Evolutionary conservation across 2,329 filamentous ascomycete species (phyloP), one percentile per base, ranked within the genome.

Genomic region (Biscogniauxia mediterranea): DNA sequence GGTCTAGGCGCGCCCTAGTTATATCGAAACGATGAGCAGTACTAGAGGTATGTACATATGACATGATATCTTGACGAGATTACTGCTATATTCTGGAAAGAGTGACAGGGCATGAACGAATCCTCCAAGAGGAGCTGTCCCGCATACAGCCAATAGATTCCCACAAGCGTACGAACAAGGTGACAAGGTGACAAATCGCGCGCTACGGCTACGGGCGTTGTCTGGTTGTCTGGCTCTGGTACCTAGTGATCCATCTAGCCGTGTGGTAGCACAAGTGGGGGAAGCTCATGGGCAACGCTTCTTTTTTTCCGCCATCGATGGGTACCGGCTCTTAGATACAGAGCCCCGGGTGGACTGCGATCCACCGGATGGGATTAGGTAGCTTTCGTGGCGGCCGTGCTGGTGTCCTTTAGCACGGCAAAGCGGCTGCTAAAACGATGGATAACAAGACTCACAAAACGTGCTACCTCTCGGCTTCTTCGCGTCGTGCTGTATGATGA

Each of bases 171-270:
- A 46, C 38, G 38, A 5, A 49, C 51, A 58, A 53, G 62, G 60
- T 63, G 62, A 58, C 55, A 62, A 59, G 61, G 61, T 62, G 54
- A 50, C 61, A 67, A 61, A 62, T 61, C 51, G 58, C 60, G 63
- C 58, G 57, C 50, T 53, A 58, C 63, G 38, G 38, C 38, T 62
- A 61, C 60, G 59, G 54, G 49, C 52, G 28, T 23, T n/a, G 38
- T 55, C n/a, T 28, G 25, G 54, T 52, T 57, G 23, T 60, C 25
- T 42, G 32, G 38, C 23, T 46, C 38, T 46, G 38, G 38, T 23
- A 2, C 23, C 23, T 46, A 46, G 38, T 46, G 38, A 46, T 46
- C 38, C 38, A 46, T 46, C 17, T 46, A 11, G 38, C 52, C 28
- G 38, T 55, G 49, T 52, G 46, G 64, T 59, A 57, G 60, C 57